Evolutionary conservation across 352 stramenopile species (phyloP).

Genomic region (Globisporangium lucens): DNA sequence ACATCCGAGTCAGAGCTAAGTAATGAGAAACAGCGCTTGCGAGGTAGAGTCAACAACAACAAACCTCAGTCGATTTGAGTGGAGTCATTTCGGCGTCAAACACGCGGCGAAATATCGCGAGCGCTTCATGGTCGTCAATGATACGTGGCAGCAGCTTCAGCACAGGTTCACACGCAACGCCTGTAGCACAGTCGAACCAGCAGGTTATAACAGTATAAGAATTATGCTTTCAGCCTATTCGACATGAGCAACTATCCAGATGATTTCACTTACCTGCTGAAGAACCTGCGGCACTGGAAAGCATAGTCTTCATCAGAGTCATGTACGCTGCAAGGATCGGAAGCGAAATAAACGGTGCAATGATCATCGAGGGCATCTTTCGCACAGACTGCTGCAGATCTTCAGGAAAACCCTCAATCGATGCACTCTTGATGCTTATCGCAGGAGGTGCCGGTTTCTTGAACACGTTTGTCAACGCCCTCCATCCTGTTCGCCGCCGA

Average conservation of each 20-base stretch:
- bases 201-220: not conserved
- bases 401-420: constrained; percentile 42
- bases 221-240: not conserved
- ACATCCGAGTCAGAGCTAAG: not conserved
- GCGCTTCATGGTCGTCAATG: constrained; percentile 62
- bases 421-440: constrained; percentile 68
- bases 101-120: constrained; percentile 54
- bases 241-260: not conserved
- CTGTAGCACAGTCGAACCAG: constrained; percentile 17
- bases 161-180: constrained; percentile 58
- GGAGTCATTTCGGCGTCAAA: constrained; percentile 51
- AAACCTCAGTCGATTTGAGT: constrained; percentile 48
- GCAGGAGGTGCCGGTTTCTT: constrained; percentile 42
- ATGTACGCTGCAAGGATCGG: constrained; percentile 76
- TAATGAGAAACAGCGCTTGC: not conserved
- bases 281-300: constrained; percentile 34
- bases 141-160: constrained; percentile 70
- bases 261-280: constrained; percentile 33
- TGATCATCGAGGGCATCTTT: constrained; percentile 65
- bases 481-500: constrained; percentile 60
- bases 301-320: constrained; percentile 50
- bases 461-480: constrained; percentile 69
- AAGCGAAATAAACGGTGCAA: constrained; percentile 60
- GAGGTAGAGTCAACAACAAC: not conserved
- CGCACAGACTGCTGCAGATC: constrained; percentile 47